Conservation (phyloP, 2,329 filamentous ascomycete species). For the Trichophyton schoenleinii region DNA sequence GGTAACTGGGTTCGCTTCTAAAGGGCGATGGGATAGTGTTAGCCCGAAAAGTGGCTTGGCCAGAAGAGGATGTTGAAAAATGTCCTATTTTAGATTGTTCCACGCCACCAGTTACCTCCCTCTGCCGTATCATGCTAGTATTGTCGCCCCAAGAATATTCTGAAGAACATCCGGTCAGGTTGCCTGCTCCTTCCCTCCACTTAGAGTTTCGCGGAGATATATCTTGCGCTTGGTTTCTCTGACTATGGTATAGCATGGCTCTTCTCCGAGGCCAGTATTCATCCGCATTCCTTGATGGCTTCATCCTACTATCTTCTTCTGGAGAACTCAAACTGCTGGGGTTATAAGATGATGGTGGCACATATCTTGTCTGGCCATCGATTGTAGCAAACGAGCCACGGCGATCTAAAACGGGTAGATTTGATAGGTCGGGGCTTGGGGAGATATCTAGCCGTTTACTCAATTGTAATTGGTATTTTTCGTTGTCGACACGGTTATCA, state of each 20-base stretch:
- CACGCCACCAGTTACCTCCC: neutral
- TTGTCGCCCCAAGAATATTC: neutral
- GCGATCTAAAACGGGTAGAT: slow-evolving; percentile 6
- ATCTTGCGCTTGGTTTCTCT: neutral
- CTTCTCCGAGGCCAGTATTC: neutral
- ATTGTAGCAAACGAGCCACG: slow-evolving; percentile 4
- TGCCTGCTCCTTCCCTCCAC: neutral
- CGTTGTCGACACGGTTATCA: too few species aligned
- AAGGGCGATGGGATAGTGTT: neutral
- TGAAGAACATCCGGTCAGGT: neutral
- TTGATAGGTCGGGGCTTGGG: neutral
- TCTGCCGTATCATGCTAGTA: neutral
- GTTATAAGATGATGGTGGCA: neutral
- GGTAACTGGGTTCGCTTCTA: neutral
- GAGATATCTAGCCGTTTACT: neutral
- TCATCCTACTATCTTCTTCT: neutral
- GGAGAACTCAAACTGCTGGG: neutral
- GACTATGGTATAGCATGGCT: neutral
- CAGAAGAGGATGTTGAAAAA: neutral
- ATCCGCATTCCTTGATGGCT: neutral
- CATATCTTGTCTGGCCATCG: slow-evolving; percentile 4
- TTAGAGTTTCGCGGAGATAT: neutral
- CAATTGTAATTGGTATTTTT: neutral
- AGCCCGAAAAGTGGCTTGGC: too few species aligned
- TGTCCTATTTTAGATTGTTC: neutral